Conservation (phyloP, 371 early-diverging fungal genomes). For the Mucor piriformis region DNA sequence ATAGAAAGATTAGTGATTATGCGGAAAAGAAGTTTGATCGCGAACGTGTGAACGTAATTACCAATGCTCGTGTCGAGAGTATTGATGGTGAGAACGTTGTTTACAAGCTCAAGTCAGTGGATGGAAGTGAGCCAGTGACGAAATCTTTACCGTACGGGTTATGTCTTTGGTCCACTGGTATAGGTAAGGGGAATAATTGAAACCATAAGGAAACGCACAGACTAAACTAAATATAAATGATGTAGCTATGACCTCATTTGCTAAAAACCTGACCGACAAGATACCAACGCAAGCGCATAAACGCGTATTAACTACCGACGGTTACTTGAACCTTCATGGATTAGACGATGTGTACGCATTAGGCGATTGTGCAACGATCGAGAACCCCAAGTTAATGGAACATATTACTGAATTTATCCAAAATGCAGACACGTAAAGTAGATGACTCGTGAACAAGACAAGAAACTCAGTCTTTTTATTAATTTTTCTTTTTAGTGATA, state of each 20-base stretch:
- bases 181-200: conserved; percentile 46
- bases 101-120: conserved; percentile 46
- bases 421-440: conserved; percentile 54
- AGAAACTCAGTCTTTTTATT: too few relatives aligned
- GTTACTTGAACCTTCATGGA: conserved; percentile 69
- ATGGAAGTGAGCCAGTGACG: conserved; percentile 12
- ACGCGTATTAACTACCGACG: conserved; percentile 76
- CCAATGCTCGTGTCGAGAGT: conserved; percentile 70
- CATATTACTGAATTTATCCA: conserved; percentile 57
- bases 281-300: conserved; percentile 58
- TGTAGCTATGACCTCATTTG: conserved; percentile 70
- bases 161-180: conserved; percentile 88
- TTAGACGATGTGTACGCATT: conserved; percentile 74
- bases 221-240: background rate
- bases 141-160: conserved; percentile 68
- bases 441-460: too few relatives aligned
- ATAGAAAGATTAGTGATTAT: conserved; percentile 65
- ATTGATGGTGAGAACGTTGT: conserved; percentile 57
- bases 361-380: conserved; percentile 87
- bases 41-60: conserved; percentile 72
- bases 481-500: conserved; percentile 30
- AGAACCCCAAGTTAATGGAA: conserved; percentile 67
- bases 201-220: background rate
- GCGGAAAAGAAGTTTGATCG: conserved; percentile 77
- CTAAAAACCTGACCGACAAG: conserved; percentile 52